Evolutionary conservation across 345 rosid genomes (phyloP).

Genomic region (Brassica juncea): DNA sequence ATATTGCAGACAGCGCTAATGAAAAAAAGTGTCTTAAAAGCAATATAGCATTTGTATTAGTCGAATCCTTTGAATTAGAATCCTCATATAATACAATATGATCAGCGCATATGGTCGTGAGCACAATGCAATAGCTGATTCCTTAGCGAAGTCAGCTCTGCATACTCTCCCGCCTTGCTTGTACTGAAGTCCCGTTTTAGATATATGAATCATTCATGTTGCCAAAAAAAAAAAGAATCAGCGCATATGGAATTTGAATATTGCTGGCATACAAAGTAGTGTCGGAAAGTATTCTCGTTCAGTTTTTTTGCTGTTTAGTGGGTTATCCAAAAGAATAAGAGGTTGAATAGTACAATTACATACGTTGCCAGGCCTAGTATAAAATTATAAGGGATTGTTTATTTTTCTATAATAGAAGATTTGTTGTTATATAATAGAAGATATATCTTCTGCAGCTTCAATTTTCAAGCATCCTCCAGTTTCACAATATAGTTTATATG

Average conservation of each 20-base stretch:
- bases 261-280: not conserved
- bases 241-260: not conserved
- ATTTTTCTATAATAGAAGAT: not conserved
- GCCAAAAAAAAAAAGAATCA: not conserved
- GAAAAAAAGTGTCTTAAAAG: not conserved
- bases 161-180: no score
- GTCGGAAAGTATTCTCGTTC: not conserved
- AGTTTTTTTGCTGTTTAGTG: not conserved
- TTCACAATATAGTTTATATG: not conserved
- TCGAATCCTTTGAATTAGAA: no score
- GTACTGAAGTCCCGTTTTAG: no score
- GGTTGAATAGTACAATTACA: not conserved
- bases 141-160: no score
- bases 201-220: no score
- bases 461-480: not conserved
- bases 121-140: no score
- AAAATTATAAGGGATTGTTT: not conserved
- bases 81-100: not conserved
- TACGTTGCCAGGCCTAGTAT: not conserved
- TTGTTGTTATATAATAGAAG: not conserved
- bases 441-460: not conserved
- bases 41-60: not conserved
- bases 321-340: slow-evolving; percentile 20
- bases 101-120: no score
- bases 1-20: not conserved